phyloP scores from a whole-genome alignment of 257 asterid genomes.

The Salvia splendens region DNA sequence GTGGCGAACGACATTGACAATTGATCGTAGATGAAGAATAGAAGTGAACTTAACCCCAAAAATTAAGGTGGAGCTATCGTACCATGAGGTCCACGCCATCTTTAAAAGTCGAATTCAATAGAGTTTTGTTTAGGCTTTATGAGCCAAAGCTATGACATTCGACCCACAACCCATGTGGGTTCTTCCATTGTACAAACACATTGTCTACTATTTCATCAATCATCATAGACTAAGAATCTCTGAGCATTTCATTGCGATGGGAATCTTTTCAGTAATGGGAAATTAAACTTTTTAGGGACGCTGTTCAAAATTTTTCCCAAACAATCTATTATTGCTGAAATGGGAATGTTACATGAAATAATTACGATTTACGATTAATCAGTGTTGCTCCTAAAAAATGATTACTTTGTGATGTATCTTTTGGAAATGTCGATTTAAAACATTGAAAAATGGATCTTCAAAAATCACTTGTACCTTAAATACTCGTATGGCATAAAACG shows the following conservation, averaged over 20 bases:
- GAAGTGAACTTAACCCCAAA: too few relatives aligned
- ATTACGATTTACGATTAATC: not conserved
- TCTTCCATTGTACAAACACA: not conserved
- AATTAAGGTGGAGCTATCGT: too few relatives aligned
- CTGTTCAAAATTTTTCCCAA: not conserved
- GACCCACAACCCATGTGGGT: too few relatives aligned
- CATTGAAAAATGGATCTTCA: not conserved
- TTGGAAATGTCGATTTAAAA: not conserved
- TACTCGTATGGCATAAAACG: constrained; percentile 1
- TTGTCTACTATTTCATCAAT: not conserved
- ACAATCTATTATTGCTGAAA: not conserved
- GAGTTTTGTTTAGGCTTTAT: too few relatives aligned
- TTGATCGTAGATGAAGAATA: too few relatives aligned
- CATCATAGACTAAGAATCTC: not conserved
- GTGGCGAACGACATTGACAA: too few relatives aligned
- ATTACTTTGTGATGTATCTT: not conserved
- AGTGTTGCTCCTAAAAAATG: not conserved
- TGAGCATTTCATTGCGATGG: not conserved
- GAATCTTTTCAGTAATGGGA: not conserved
- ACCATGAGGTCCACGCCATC: too few relatives aligned
- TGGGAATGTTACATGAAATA: constrained; percentile 8
- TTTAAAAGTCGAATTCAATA: too few relatives aligned
- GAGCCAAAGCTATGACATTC: too few relatives aligned
- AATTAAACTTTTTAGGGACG: not conserved
- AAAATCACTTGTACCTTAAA: constrained; percentile 1